These are phyloP conservation scores for Amanita rimosa DNA, from an alignment of 768 basidiomycete genomes.

Conservation along the genomic window DNA sequence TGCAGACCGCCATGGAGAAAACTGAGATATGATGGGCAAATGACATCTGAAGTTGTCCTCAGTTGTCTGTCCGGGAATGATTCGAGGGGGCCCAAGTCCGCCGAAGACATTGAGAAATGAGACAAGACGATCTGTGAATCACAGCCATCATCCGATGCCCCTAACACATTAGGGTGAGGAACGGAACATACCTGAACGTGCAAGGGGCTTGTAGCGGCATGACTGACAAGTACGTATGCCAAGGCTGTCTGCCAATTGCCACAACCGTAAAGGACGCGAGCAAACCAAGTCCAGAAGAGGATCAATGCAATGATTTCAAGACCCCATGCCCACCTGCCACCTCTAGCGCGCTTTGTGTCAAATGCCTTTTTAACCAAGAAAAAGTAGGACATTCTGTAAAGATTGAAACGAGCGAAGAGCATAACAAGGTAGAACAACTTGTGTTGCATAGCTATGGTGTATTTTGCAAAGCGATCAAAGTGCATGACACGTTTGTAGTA, in stretches of 20 bases:
- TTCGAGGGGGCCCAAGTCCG: slow-evolving; percentile 80
- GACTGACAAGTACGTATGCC: slow-evolving; percentile 73
- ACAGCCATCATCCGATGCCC: slow-evolving; percentile 1
- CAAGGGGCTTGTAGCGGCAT: slow-evolving; percentile 79
- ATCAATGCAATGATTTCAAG: slow-evolving; percentile 63
- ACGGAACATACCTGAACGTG: slow-evolving; percentile 72
- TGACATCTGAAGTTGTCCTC: slow-evolving; percentile 95
- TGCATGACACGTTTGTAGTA: slow-evolving; percentile 86
- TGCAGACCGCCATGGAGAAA: slow-evolving; percentile 98
- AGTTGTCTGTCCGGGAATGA: slow-evolving; percentile 91
- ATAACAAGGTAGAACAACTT: slow-evolving; percentile 89
- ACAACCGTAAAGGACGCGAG: slow-evolving; percentile 53
- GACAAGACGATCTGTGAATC: slow-evolving; percentile 83
- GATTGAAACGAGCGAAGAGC: slow-evolving; percentile 87
- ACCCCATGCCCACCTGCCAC: slow-evolving; percentile 70
- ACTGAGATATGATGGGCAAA: slow-evolving; percentile 71
- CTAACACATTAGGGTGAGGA: neutral
- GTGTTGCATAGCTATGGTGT: slow-evolving; percentile 73
- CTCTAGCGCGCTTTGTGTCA: slow-evolving; percentile 50
- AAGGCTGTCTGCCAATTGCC: slow-evolving; percentile 62
- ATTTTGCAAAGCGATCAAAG: slow-evolving; percentile 59
- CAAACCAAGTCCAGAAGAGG: slow-evolving; percentile 91
- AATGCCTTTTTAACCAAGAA: slow-evolving; percentile 60
- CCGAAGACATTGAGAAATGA: slow-evolving; percentile 93
- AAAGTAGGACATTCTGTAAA: slow-evolving; percentile 79